Evolutionary conservation across 1,284 basidiomycete species (phyloP).

Genomic region (Ustilago vetiveriae): DNA sequence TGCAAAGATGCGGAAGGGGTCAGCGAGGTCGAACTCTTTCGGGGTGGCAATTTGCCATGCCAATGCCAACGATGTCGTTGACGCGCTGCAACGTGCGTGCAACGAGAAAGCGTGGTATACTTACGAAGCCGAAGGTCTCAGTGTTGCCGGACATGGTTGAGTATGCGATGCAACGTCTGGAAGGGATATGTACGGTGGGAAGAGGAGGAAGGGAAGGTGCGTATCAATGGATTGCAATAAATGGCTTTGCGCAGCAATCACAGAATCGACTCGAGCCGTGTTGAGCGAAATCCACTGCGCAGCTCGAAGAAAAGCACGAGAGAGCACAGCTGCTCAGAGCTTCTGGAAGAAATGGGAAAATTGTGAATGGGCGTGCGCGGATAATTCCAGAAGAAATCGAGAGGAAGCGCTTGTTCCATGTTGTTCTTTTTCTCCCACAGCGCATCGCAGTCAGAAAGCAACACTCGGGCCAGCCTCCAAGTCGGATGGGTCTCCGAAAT

Average conservation of each 20-base stretch:
- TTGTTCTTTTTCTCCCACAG: conserved; percentile 19
- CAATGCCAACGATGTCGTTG: neutral
- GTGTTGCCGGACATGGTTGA: conserved; percentile 61
- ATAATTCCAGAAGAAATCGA: neutral
- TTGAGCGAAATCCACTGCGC: conserved; percentile 22
- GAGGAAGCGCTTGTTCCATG: conserved; percentile 18
- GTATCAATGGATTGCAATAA: conserved; percentile 19
- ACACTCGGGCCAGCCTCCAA: neutral
- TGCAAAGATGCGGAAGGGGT: conserved; percentile 1
- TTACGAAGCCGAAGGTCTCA: conserved; percentile 66
- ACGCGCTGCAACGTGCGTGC: too few species aligned
- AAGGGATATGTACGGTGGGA: conserved; percentile 27
- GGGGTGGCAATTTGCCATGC: neutral
- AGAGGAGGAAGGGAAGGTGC: neutral
- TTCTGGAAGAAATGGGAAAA: too few species aligned
- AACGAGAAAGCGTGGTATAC: too few species aligned
- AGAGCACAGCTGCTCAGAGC: too few species aligned
- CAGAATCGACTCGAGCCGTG: neutral
- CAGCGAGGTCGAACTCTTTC: conserved; percentile 3
- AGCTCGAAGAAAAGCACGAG: too few species aligned
- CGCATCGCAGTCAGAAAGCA: too few species aligned
- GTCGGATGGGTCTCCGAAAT: too few species aligned
- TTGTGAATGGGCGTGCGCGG: too few species aligned
- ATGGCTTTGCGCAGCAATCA: conserved; percentile 30
- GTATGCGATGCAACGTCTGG: conserved; percentile 21